Conservation (phyloP, 2,329 filamentous ascomycete species). For the Fusarium circinatum region DNA sequence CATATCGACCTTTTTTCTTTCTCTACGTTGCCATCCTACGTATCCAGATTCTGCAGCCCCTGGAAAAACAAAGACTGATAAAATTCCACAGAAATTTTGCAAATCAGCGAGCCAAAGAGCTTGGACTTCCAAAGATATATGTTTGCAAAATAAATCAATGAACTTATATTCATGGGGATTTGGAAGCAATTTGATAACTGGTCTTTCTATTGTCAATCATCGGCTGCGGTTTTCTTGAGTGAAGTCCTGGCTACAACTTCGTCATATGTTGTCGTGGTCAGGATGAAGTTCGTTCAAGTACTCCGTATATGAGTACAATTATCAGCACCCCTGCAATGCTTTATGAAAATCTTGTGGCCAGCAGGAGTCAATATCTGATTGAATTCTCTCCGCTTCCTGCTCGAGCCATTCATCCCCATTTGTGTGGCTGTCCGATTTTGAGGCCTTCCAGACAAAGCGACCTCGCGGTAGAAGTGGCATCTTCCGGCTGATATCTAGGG, state of each 20-base stretch:
- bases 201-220: neutral
- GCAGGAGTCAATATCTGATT: neutral
- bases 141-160: neutral
- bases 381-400: neutral
- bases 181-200: too few relatives aligned
- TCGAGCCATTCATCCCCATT: neutral
- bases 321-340: neutral
- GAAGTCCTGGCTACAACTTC: neutral
- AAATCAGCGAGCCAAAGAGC: neutral
- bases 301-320: neutral
- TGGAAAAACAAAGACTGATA: neutral
- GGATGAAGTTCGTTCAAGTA: neutral
- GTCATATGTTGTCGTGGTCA: neutral
- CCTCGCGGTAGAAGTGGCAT: neutral
- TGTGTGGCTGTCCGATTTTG: neutral
- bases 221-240: neutral
- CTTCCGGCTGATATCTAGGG: neutral
- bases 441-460: neutral
- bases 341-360: neutral
- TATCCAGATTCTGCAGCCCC: neutral
- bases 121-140: too few relatives aligned
- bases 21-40: neutral
- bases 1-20: neutral
- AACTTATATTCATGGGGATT: neutral
- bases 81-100: neutral